These are phyloP conservation scores for Huiozyma sinensis DNA, from an alignment of 805 yeast genomes.

Conservation along the genomic window DNA sequence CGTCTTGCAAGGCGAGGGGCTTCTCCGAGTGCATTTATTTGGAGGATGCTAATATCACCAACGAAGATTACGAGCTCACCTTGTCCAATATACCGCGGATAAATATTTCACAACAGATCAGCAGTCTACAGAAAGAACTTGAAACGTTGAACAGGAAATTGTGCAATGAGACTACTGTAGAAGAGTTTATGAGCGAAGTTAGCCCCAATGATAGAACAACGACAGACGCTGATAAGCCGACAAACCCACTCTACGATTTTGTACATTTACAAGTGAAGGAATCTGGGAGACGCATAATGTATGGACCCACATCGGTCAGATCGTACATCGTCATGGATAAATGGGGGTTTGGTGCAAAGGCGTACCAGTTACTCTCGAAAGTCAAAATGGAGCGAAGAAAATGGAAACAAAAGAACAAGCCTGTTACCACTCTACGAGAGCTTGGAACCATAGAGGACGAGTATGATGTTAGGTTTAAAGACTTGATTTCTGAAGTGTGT, in stretches of 20 bases:
- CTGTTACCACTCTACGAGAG: constrained; percentile 13
- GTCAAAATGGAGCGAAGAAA: constrained; percentile 17
- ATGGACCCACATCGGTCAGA: constrained; percentile 25
- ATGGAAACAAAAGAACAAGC: constrained; percentile 10
- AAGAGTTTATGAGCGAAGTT: not conserved
- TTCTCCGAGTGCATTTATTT: constrained; percentile 12
- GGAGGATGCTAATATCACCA: not conserved
- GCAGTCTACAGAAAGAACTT: too few species aligned
- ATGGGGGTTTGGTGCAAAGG: constrained; percentile 12
- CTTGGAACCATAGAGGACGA: constrained; percentile 6
- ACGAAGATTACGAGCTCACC: too few species aligned
- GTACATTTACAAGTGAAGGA: constrained; percentile 10
- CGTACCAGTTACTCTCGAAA: constrained; percentile 14
- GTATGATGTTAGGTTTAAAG: not conserved
- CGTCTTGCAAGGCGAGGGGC: constrained; percentile 15
- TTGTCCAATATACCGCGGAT: too few species aligned
- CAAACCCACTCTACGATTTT: constrained; percentile 9
- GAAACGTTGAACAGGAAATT: too few species aligned
- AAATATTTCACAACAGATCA: too few species aligned
- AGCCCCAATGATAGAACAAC: not conserved
- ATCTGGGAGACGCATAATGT: constrained; percentile 15
- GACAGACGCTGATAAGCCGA: not conserved
- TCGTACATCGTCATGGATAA: constrained; percentile 9
- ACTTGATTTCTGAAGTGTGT: not conserved
- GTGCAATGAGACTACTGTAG: too few species aligned